Evolutionary conservation across 2,329 filamentous ascomycete genomes (phyloP).

Genomic region (Balansia obtecta): DNA sequence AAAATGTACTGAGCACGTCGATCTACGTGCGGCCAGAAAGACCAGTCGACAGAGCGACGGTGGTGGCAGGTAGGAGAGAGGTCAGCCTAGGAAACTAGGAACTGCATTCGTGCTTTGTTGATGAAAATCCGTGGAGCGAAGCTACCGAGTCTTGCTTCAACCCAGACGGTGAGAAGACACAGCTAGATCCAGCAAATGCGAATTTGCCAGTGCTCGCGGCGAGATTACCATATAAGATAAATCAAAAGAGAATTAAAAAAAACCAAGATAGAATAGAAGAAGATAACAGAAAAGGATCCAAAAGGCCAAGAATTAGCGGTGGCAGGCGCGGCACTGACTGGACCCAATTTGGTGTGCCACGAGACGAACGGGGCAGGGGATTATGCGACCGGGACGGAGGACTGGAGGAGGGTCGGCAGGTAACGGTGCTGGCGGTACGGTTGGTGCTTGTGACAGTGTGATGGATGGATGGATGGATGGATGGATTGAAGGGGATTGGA

Average conservation of each 20-base stretch:
- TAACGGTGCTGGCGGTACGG: background rate
- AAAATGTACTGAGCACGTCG: background rate
- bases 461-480: conserved; percentile 3
- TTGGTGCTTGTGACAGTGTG: background rate
- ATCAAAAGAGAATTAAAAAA: background rate
- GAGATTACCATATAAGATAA: background rate
- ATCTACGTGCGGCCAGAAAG: background rate
- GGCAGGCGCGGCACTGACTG: conserved; percentile 1
- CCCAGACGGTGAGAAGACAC: background rate
- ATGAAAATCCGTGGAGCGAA: background rate
- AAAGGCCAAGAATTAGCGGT: background rate
- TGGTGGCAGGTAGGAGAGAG: background rate
- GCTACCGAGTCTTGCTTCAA: background rate
- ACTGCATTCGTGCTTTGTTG: background rate
- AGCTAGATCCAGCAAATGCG: background rate
- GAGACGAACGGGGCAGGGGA: background rate
- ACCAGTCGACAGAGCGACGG: background rate
- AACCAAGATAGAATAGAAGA: background rate
- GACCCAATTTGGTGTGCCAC: conserved; percentile 1
- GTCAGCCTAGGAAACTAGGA: background rate
- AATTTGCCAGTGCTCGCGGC: background rate
- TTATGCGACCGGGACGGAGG: background rate
- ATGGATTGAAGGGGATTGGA: conserved; percentile 4
- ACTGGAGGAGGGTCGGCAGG: background rate
- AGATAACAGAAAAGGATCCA: background rate